phyloP scores from a whole-genome alignment of 345 rosid species.

The Ceriops decandra region DNA sequence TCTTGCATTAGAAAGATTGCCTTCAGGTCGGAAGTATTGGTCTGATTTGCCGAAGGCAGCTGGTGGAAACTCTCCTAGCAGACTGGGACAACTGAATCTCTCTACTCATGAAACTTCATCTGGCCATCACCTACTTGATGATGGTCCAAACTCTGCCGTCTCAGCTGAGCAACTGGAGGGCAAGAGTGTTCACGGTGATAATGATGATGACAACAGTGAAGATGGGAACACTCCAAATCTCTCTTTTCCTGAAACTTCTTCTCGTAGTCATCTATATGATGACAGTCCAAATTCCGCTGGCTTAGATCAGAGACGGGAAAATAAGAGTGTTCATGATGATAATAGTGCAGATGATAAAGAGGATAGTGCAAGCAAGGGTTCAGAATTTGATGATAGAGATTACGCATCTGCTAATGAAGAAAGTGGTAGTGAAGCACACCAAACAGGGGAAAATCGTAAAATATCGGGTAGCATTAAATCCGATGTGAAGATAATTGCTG shows the following conservation, averaged over 20 bases:
- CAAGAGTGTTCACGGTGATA: constrained; percentile 6
- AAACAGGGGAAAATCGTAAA: constrained; percentile 5
- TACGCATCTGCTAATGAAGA: constrained; percentile 13
- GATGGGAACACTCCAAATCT: constrained; percentile 42
- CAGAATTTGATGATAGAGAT: constrained; percentile 9
- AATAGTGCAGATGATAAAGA: constrained; percentile 6
- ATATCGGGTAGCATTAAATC: constrained; percentile 15
- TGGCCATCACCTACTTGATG: constrained; percentile 12
- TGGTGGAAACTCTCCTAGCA: constrained; percentile 40
- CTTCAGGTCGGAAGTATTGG: constrained; percentile 91
- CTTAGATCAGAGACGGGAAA: constrained; percentile 16
- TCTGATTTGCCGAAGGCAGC: constrained; percentile 54
- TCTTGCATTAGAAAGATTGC: constrained; percentile 61
- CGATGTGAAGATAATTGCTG: constrained; percentile 32
- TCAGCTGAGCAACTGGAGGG: constrained; percentile 17
- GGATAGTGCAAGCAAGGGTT: constrained; percentile 3
- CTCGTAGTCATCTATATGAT: constrained; percentile 8
- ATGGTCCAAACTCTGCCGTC: constrained; percentile 15
- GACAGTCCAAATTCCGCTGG: constrained; percentile 17
- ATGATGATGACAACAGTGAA: background rate
- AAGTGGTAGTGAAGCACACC: constrained; percentile 7
- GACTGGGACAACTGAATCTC: constrained; percentile 29
- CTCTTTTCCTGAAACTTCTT: constrained; percentile 21
- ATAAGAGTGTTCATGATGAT: background rate
- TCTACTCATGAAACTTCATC: constrained; percentile 21